These are phyloP conservation scores for Boletales sp. DNA, from an alignment of 768 basidiomycete genomes.

Conservation along the genomic window DNA sequence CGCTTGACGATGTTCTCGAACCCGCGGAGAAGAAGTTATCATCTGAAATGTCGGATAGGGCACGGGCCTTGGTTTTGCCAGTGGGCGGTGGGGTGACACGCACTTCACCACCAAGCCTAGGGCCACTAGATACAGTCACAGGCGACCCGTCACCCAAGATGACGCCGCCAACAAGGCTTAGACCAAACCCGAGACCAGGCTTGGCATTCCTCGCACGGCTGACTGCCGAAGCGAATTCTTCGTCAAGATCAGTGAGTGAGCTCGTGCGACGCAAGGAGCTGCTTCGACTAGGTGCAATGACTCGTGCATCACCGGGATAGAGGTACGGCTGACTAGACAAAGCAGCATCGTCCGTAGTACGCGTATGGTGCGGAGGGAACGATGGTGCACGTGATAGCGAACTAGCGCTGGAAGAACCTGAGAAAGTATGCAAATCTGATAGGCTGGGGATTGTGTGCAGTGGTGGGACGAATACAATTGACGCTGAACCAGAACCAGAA, in stretches of 20 bases:
- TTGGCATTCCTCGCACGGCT: constrained; percentile 39
- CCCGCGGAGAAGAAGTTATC: constrained; percentile 47
- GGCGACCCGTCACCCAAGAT: constrained; percentile 54
- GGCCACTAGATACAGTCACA: constrained; percentile 70
- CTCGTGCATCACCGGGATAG: constrained; percentile 70
- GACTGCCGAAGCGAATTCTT: constrained; percentile 48
- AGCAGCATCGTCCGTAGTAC: constrained; percentile 71
- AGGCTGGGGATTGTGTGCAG: constrained; percentile 68
- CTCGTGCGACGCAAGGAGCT: constrained; percentile 60
- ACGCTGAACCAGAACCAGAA: constrained; percentile 54
- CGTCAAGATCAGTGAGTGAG: constrained; percentile 73
- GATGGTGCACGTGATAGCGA: constrained; percentile 44
- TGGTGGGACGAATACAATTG: constrained; percentile 76
- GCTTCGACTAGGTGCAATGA: constrained; percentile 65
- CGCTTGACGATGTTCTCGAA: constrained; percentile 30
- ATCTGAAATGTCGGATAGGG: constrained; percentile 36
- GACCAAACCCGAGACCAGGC: constrained; percentile 42
- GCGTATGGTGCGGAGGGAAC: constrained; percentile 55
- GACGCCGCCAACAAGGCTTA: constrained; percentile 39
- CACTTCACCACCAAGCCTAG: constrained; percentile 41
- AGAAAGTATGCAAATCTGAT: constrained; percentile 54
- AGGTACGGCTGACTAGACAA: constrained; percentile 63
- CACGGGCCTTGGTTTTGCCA: constrained; percentile 27
- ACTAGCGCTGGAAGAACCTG: constrained; percentile 38
- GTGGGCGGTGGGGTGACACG: constrained; percentile 46